Base-by-base conservation (phyloP, 1,139 yeast genomes). In the Suhomyces anneliseae region DNA sequence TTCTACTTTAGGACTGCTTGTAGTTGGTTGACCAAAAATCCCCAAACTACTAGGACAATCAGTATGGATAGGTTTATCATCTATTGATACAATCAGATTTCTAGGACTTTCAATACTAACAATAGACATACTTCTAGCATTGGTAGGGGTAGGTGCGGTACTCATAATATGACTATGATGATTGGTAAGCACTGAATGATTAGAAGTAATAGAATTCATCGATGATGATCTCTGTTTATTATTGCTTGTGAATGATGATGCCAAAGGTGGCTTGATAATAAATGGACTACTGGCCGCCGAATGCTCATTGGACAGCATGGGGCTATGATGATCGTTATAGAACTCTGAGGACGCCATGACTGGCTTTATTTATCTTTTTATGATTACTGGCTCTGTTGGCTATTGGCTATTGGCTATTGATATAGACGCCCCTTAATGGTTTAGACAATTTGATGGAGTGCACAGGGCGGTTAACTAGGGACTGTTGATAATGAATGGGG, bases 71-170 rank as follows among this genome's bases (percentile, higher is more conserved):
- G 65, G 62, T 19, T 57, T 56, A 43, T 74, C 78, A 47, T 74
- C 79, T 1, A 69, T 59, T 9, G 76, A 70, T 6, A 72, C 72
- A 11, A 74, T 73, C 39, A 76, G 72, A 52, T 74, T 74, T 40
- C 78, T 59, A 2, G 78, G 78, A 52, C 72, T 66, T 42, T 69
- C 78, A 36, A 72, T 55, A 52, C 74, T 68, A 12, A 68, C 70
- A 12, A 72, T 68, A 8, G 76, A 69, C 64, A 72, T 61, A 53
- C 74, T 68, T 38, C 78, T 53, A 14, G 57, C 47, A 48, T 59
- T 52, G 35, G 47, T 57, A 39, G 58, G 58, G 6, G 56, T 55
- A 9, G 54, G 51, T 15, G 49, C 47, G 12, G 42, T 40, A 39
- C 48, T 37, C 38, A 33, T 9, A 27, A 36, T 19, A 33, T 36